These are phyloP conservation scores for Limtongozyma cylindracea DNA, from an alignment of 805 yeast species.

Conservation along the genomic window DNA sequence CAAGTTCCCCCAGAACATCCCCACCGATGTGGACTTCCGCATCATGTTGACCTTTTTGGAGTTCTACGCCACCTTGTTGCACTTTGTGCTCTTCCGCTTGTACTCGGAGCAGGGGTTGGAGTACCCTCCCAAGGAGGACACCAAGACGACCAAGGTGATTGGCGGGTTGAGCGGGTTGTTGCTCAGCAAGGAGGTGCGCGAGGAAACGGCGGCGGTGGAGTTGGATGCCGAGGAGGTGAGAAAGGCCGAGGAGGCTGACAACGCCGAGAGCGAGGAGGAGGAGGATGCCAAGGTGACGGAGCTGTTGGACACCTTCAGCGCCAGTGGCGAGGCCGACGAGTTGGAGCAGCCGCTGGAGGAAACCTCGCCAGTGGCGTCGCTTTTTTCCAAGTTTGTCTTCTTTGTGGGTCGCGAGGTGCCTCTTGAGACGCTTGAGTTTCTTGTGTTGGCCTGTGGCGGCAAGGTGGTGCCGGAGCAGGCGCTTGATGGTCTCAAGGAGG, in stretches of 20 bases:
- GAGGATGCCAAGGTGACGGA: constrained; percentile 1
- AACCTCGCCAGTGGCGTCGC: constrained; percentile 30
- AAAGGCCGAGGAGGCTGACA: constrained; percentile 14
- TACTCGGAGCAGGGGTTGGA: constrained; percentile 69
- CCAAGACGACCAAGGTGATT: constrained; percentile 48
- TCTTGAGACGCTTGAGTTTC: constrained; percentile 70
- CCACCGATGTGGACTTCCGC: constrained; percentile 82
- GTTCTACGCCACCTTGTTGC: constrained; percentile 78
- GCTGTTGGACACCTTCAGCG: constrained; percentile 46
- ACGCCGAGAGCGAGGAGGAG: constrained; percentile 2
- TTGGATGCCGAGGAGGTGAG: constrained; percentile 1
- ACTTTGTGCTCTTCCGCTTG: constrained; percentile 65
- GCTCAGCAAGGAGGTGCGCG: constrained; percentile 16
- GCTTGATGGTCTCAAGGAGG: constrained; percentile 41
- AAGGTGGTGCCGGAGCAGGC: constrained; percentile 67
- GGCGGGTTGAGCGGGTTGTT: constrained; percentile 79
- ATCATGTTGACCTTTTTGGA: constrained; percentile 94
- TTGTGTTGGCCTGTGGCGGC: constrained; percentile 74
- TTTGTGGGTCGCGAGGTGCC: constrained; percentile 92
- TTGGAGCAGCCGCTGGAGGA: constrained; percentile 36
- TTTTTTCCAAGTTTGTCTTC: constrained; percentile 58
- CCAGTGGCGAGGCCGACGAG: constrained; percentile 36
- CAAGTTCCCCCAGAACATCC: constrained; percentile 90
- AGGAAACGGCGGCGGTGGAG: constrained; percentile 8
- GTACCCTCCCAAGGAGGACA: constrained; percentile 76